Percentiles rank a stretch among this genome's conserved stretches.
These are phyloP conservation scores for Artemisia annua DNA, from an alignment of 129 eudicot species.

Conservation along the genomic window DNA sequence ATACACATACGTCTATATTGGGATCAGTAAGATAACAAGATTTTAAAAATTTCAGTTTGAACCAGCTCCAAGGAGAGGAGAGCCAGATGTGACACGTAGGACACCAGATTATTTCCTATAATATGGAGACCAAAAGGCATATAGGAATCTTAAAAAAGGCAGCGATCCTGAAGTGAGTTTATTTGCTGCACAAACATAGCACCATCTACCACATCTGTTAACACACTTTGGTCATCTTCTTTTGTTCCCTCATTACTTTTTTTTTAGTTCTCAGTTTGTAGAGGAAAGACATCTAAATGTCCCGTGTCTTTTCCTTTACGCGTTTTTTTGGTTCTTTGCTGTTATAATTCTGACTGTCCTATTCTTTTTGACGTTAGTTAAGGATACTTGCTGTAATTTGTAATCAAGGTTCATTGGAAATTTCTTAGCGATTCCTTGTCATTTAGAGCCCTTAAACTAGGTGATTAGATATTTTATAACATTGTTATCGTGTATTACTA, in stretches of 20 bases:
- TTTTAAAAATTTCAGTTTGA: constrained; percentile 59
- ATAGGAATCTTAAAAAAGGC: constrained; percentile 14
- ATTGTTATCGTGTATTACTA: background rate
- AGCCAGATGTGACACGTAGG: constrained; percentile 83
- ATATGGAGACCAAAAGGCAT: constrained; percentile 22
- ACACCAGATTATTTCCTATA: constrained; percentile 78
- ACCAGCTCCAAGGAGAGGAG: constrained; percentile 90
- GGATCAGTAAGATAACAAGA: background rate
- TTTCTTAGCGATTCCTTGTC: background rate
- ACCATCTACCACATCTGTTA: constrained; percentile 12
- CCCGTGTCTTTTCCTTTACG: constrained; percentile 29
- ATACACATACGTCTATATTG: background rate
- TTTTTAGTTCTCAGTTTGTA: constrained; percentile 20
- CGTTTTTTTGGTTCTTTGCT: constrained; percentile 20
- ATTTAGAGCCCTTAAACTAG: background rate
- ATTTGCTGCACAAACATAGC: constrained; percentile 28
- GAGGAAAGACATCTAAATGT: constrained; percentile 33
- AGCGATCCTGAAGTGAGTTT: background rate
- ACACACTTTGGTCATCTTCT: constrained; percentile 4
- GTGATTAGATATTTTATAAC: background rate
- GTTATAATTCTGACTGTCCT: constrained; percentile 15
- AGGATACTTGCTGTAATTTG: constrained; percentile 22
- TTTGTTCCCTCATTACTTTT: background rate
- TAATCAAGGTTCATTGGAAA: constrained; percentile 17
- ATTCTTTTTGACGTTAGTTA: constrained; percentile 24